Base-by-base conservation (phyloP, 208 protist species). In the Trypanosoma scelopori region DNA sequence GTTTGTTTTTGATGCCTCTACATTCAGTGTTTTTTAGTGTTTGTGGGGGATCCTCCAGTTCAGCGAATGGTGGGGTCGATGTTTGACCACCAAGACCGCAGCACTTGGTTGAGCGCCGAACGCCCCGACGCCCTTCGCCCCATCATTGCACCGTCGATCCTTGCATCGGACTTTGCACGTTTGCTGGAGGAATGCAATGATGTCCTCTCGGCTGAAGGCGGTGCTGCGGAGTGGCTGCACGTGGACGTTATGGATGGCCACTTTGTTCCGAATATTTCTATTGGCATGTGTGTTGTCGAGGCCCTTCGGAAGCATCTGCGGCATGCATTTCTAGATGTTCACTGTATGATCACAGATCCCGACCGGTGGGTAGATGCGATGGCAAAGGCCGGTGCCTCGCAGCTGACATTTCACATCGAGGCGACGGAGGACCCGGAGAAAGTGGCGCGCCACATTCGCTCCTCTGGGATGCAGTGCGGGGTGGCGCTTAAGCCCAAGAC, bases 221-320 rank as follows among this genome's bases (percentile, higher is more conserved):
- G 79, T 3, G 89, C 83, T 20, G 81, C 82, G 2, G 97, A 99
- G 74, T 98, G 95, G 93, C 78, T 99, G n/a, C 98, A 99, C 78
- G 84, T 99, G 23, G 98, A 99, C 58, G 94, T 99, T 11, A 99
- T 99, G 98, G 85, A 95, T 72, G 96, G 98, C 5, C 97, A 99
- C 79, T 99, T 99, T 87, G 97, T 99, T 42, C 95, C 95, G 18
- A 99, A 99, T 82, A 85, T 99, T 27, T 98, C 89, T 52, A 91
- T 99, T 47, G 97, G 97, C 59, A 81, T 96, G 53, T 94, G 94
- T 53, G 92, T 99, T 11, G 86, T 99, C 30, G 78, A 95, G 71
- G 80, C 85, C 18, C 74, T 99, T 27, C 82, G 94, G 23, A 89
- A 85, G 49, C 67, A 85, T 67, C 74, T 95, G 43, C 83, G 82